Evolutionary conservation across 2,329 filamentous ascomycete species (phyloP), one percentile per base, ranked within the genome.

Genomic region (Ceratocystis eucalypticola): DNA sequence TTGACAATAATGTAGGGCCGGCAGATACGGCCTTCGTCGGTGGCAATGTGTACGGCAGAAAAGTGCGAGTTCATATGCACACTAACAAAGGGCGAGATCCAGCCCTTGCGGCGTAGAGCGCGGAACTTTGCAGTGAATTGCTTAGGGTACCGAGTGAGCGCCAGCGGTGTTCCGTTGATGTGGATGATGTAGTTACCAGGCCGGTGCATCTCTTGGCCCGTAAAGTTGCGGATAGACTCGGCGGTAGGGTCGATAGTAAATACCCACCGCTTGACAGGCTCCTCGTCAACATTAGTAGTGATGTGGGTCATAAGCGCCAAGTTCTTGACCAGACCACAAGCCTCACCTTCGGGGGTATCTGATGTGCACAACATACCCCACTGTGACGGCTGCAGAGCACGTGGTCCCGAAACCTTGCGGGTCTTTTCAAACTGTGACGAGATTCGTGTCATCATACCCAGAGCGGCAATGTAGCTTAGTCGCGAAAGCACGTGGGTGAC

Each of bases 371-470:
- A 80, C 92, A 99, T 96, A 71, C 94, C 94, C 78, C 96, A 99
- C 71, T 99, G 94, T 0, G 94, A 99, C 5, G 94, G 92, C 73
- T 99, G 94, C 62, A 99, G 80, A 20, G 95, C 94, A 82, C 94
- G 87, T 72, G 95, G 94, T 70, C 95, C 95, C 73, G 88, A 92
- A 69, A 99, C 92, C 76, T 99, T 99, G 71, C 94, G 81, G 1
- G 94, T 97, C 81, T 99, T 99, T 75, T 99, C 94, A 73, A 99
- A 99, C 78, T 99, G 94, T 82, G 89, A 95, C 75, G 88, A 94
- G 72, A 99, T 97, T 75, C 94, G 84, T 15, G 94, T 99, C 94
- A 99, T 99, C 95, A 99, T 99, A 69, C 95, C 95, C 33, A 99
- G 83, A 33, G 94, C 94, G 69, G 88, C 89, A 75, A 99, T 96